A percentile compares a stretch with the other conserved stretches of the same genome.
phyloP scores from a whole-genome alignment of 192 early-diverging fungal genomes.

The Rhizoclosmatium sp. region DNA sequence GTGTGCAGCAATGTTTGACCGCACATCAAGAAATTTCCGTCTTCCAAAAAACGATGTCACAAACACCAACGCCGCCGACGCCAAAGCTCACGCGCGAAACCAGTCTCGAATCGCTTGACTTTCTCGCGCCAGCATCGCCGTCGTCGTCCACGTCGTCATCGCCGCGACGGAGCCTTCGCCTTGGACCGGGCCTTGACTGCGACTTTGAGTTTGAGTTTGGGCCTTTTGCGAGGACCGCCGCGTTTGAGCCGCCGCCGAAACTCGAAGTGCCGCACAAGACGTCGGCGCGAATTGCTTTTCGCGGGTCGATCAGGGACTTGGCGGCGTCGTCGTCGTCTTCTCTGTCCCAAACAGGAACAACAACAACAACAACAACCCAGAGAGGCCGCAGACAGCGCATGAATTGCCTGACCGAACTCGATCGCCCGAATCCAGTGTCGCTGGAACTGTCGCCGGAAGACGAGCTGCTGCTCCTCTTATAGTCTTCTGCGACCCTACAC shows the following conservation, averaged over 20 bases:
- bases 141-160: neutral
- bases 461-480: neutral
- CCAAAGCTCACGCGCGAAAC: neutral
- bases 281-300: neutral
- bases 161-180: neutral
- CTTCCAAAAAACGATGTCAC: neutral
- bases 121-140: too few relatives aligned
- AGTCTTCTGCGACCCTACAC: too few relatives aligned
- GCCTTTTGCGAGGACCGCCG: neutral
- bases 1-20: neutral
- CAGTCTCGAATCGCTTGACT: neutral
- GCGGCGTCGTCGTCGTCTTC: neutral
- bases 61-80: neutral
- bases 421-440: neutral
- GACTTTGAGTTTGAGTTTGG: neutral
- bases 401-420: constrained; percentile 6
- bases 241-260: too few relatives aligned
- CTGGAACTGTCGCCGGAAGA: neutral
- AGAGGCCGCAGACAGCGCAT: neutral
- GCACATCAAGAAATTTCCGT: neutral
- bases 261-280: too few relatives aligned
- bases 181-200: neutral
- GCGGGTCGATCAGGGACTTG: neutral
- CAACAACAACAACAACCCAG: neutral
- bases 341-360: neutral